Conservation (phyloP, 345 rosid species). For the Toxicodendron radicans region DNA sequence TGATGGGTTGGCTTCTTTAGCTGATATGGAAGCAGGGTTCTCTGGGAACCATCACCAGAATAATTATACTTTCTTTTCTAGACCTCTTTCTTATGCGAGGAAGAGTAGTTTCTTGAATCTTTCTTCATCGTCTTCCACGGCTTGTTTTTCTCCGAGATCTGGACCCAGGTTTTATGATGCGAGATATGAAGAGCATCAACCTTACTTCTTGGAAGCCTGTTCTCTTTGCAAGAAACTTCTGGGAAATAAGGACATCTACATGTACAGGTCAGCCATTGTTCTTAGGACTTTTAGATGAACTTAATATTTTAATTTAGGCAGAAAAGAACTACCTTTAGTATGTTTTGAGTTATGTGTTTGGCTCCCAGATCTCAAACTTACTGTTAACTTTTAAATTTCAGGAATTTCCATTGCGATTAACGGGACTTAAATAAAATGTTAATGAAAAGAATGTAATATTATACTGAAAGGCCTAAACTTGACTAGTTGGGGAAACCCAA, state of each 20-base stretch:
- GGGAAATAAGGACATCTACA: constrained; percentile 67
- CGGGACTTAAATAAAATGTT: background rate
- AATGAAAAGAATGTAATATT: background rate
- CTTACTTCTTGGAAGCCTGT: constrained; percentile 74
- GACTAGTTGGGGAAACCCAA: background rate
- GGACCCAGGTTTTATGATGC: constrained; percentile 57
- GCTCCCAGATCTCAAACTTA: background rate
- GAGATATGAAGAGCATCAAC: constrained; percentile 57
- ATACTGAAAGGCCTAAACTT: too few relatives aligned
- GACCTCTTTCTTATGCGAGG: constrained; percentile 39
- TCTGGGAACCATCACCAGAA: constrained; percentile 32
- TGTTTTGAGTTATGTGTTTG: background rate
- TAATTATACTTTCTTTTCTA: constrained; percentile 32
- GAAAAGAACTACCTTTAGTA: background rate
- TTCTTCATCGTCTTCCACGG: constrained; percentile 23
- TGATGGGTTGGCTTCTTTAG: constrained; percentile 55
- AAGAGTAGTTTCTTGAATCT: constrained; percentile 41
- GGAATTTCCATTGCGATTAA: background rate
- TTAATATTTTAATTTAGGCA: background rate
- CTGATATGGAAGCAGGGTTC: constrained; percentile 66
- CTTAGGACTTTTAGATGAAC: background rate
- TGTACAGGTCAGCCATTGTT: constrained; percentile 59
- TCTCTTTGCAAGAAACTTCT: constrained; percentile 68
- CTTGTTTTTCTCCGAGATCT: constrained; percentile 56
- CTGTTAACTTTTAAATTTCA: too few relatives aligned